Evolutionary conservation across 2,329 filamentous ascomycete species (phyloP).

Genomic region (Sporothrix curviconia): DNA sequence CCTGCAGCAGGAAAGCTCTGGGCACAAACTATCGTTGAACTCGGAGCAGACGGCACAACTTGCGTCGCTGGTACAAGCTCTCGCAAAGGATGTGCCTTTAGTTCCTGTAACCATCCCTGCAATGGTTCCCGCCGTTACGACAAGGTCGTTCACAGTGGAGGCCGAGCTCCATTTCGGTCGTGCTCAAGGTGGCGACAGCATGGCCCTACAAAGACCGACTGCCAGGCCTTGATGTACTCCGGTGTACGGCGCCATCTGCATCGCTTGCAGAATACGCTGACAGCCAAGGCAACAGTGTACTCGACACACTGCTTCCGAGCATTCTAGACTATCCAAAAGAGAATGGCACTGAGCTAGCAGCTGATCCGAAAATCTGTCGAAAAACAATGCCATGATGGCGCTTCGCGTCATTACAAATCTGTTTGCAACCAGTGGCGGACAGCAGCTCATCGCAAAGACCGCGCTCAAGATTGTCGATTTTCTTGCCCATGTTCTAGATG

Average conservation of each 20-base stretch:
- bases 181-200: slow-evolving; percentile 64
- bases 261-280: slow-evolving; percentile 56
- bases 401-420: slow-evolving; percentile 76
- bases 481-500: slow-evolving; percentile 55
- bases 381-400: slow-evolving; percentile 84
- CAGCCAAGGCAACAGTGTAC: slow-evolving; percentile 47
- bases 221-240: slow-evolving; percentile 78
- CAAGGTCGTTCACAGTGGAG: slow-evolving; percentile 24
- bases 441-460: slow-evolving; percentile 54
- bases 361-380: slow-evolving; percentile 52
- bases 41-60: slow-evolving; percentile 59
- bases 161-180: slow-evolving; percentile 48
- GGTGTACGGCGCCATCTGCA: slow-evolving; percentile 68
- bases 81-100: slow-evolving; percentile 40
- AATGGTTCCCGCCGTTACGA: slow-evolving; percentile 32
- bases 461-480: slow-evolving; percentile 54
- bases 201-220: slow-evolving; percentile 81
- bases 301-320: slow-evolving; percentile 44
- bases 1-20: slow-evolving; percentile 31
- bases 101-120: slow-evolving; percentile 24
- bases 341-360: slow-evolving; percentile 34
- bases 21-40: slow-evolving; percentile 50
- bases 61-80: slow-evolving; percentile 50
- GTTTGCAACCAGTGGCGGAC: slow-evolving; percentile 68
- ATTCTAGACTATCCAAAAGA: slow-evolving; percentile 22